These are phyloP conservation scores for Neurospora sp. DNA, from an alignment of 2,329 filamentous ascomycete genomes.

Conservation along the genomic window DNA sequence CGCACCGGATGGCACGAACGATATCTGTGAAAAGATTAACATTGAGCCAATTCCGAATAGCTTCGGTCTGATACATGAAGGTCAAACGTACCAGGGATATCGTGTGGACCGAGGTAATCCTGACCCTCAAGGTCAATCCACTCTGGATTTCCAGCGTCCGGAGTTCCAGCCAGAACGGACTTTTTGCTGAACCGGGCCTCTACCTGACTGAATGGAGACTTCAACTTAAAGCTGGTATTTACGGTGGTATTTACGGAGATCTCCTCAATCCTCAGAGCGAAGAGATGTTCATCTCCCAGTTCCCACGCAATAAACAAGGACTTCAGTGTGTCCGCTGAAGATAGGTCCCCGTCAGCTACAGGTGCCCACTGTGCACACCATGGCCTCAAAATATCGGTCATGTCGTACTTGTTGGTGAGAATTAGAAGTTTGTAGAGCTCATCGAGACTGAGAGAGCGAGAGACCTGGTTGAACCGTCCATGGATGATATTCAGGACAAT, in stretches of 20 bases:
- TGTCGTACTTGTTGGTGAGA: slow-evolving; percentile 1
- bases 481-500: neutral
- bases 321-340: neutral
- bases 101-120: neutral
- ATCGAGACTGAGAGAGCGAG: neutral
- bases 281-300: neutral
- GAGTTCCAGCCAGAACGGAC: neutral
- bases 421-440: neutral
- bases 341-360: neutral
- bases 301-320: neutral
- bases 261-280: neutral
- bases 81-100: neutral
- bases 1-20: neutral
- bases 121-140: neutral
- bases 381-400: neutral
- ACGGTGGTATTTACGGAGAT: neutral
- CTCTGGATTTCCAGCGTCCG: neutral
- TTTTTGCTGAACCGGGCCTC: neutral
- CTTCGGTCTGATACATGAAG: neutral
- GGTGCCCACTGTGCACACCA: neutral
- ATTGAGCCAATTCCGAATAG: no score
- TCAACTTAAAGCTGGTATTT: neutral
- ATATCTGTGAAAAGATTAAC: neutral
- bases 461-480: neutral
- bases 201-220: neutral